These are phyloP conservation scores for Anaeramoeba ignava DNA, from an alignment of 78 protist species.

Conservation along the genomic window DNA sequence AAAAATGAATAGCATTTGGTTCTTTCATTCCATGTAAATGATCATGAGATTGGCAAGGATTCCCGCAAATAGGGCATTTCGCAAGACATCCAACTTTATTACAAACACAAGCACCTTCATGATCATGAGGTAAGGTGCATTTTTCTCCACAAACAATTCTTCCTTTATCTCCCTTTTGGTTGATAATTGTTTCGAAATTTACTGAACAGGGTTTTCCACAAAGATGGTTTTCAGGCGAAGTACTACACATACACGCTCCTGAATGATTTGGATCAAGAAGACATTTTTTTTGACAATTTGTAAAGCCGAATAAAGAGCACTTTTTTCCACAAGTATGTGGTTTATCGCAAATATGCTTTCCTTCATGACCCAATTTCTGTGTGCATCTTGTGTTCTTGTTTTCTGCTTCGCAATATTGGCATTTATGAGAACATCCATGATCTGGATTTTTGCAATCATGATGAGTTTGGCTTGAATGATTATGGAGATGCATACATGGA, in stretches of 20 bases:
- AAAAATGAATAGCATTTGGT: background rate
- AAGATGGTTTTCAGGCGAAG: too few relatives aligned
- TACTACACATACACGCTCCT: too few relatives aligned
- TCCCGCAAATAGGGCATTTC: background rate
- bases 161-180: too few relatives aligned
- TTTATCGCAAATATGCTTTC: background rate
- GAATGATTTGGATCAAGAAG: too few relatives aligned
- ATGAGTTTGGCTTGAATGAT: too few relatives aligned
- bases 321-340: background rate
- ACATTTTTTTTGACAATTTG: too few relatives aligned
- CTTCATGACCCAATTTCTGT: background rate
- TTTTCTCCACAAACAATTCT: background rate
- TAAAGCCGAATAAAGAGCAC: background rate
- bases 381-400: background rate
- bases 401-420: background rate
- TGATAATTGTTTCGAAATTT: too few relatives aligned
- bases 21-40: background rate
- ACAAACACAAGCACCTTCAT: background rate
- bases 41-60: background rate
- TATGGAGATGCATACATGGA: too few relatives aligned
- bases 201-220: background rate
- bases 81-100: background rate
- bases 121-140: background rate
- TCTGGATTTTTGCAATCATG: too few relatives aligned
- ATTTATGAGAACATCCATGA: background rate